phyloP scores from a whole-genome alignment of 345 rosid genomes.

The Mangifera indica region DNA sequence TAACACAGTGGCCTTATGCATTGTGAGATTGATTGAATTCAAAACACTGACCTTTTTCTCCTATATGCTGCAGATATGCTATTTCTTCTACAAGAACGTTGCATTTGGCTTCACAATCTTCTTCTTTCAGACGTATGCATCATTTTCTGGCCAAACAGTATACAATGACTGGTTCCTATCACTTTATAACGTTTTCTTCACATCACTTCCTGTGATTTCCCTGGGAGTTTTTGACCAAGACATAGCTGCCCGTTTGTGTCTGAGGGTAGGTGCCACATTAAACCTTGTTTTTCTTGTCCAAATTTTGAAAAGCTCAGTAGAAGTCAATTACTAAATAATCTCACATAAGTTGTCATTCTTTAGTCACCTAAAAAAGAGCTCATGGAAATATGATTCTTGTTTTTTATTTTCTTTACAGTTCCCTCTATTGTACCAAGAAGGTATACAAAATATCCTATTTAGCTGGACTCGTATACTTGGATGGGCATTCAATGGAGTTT shows the following conservation, averaged over 20 bases:
- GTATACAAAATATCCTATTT: constrained; percentile 80
- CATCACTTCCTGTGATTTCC: constrained; percentile 95
- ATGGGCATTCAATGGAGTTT: constrained; percentile 75
- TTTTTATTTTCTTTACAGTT: constrained; percentile 52
- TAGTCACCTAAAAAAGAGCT: too few species aligned
- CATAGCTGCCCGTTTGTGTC: constrained; percentile 65
- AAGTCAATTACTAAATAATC: not conserved
- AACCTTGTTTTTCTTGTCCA: not conserved
- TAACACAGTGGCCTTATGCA: not conserved
- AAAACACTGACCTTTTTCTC: constrained; percentile 16
- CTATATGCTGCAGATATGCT: constrained; percentile 67
- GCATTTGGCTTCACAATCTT: constrained; percentile 86
- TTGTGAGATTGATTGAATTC: not conserved
- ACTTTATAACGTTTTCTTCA: constrained; percentile 86
- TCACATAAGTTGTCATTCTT: too few species aligned
- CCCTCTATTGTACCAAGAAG: constrained; percentile 95
- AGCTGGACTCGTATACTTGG: constrained; percentile 81
- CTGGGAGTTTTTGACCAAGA: constrained; percentile 95
- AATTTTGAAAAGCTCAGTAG: not conserved
- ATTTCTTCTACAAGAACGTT: constrained; percentile 98
- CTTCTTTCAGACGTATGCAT: constrained; percentile 81
- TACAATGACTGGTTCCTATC: constrained; percentile 93
- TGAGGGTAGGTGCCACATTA: constrained; percentile 43
- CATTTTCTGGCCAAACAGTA: constrained; percentile 84
- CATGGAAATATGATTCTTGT: not conserved